phyloP scores from a whole-genome alignment of 257 asterid species.

The Gardenia jasminoides region DNA sequence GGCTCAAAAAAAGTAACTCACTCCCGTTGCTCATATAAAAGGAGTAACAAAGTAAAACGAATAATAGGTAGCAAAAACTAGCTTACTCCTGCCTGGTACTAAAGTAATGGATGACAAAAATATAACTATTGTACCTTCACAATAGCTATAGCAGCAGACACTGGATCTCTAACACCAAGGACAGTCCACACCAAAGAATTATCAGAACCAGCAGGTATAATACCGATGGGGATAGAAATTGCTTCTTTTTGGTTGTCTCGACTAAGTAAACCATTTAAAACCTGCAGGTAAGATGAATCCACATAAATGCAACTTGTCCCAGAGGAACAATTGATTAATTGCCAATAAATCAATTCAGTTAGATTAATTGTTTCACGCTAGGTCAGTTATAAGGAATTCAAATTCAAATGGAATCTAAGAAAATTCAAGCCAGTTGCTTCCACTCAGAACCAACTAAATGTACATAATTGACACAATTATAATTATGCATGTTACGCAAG shows the following conservation, averaged over 20 bases:
- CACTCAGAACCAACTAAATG: background rate
- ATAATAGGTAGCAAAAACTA: background rate
- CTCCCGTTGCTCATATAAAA: too few relatives aligned
- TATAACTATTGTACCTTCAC: conserved; percentile 59
- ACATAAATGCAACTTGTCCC: background rate
- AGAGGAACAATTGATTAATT: background rate
- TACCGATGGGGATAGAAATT: conserved; percentile 91
- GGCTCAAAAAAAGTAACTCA: background rate
- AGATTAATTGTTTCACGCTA: background rate
- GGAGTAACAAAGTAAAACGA: background rate
- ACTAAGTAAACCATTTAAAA: conserved; percentile 90
- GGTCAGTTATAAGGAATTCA: background rate
- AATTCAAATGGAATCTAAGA: background rate
- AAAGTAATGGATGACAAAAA: background rate
- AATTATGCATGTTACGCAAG: background rate
- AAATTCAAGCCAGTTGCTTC: background rate
- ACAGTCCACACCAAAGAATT: conserved; percentile 98
- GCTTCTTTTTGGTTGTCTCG: conserved; percentile 94
- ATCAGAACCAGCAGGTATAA: conserved; percentile 99
- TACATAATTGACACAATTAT: background rate
- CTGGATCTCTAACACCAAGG: conserved; percentile 95
- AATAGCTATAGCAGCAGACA: conserved; percentile 92
- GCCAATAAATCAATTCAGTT: background rate
- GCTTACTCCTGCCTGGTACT: background rate
- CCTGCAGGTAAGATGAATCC: conserved; percentile 44